These are phyloP conservation scores for Nakazawaea wickerhamii DNA, from an alignment of 805 yeast species.

Conservation along the genomic window DNA sequence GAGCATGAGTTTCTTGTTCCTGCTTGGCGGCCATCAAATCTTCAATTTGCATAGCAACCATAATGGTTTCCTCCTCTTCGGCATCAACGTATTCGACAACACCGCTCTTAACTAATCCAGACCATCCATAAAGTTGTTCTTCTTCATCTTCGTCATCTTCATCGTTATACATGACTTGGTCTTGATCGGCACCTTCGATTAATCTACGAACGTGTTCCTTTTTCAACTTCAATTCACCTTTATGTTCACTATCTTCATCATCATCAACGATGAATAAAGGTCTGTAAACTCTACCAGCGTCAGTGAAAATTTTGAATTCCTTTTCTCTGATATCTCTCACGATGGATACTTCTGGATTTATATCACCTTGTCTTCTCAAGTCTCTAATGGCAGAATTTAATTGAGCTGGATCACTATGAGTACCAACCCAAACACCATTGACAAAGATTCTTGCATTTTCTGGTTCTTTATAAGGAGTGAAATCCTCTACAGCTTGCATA, in stretches of 20 bases:
- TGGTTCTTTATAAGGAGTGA: slow-evolving; percentile 86
- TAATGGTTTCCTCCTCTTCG: slow-evolving; percentile 96
- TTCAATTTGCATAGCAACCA: slow-evolving; percentile 99
- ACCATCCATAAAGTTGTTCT: slow-evolving; percentile 64
- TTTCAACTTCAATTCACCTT: slow-evolving; percentile 75
- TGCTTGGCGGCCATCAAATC: slow-evolving; percentile 69
- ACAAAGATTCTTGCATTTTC: slow-evolving; percentile 92
- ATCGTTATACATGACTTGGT: slow-evolving; percentile 44
- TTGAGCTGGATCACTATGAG: slow-evolving; percentile 92
- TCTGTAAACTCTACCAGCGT: slow-evolving; percentile 97
- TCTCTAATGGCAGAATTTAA: slow-evolving; percentile 87
- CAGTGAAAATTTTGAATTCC: slow-evolving; percentile 94
- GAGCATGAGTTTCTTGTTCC: slow-evolving; percentile 36
- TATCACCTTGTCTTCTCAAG: slow-evolving; percentile 91
- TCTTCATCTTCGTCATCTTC: slow-evolving; percentile 44
- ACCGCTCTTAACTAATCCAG: slow-evolving; percentile 75
- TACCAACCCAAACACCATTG: slow-evolving; percentile 99
- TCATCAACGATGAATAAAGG: slow-evolving; percentile 93
- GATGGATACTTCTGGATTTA: slow-evolving; percentile 92
- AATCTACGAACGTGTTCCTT: slow-evolving; percentile 80
- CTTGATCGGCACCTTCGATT: slow-evolving; percentile 58
- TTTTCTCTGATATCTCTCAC: slow-evolving; percentile 95
- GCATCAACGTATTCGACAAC: slow-evolving; percentile 96
- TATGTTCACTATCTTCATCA: slow-evolving; percentile 59
- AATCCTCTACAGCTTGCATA: slow-evolving; percentile 95